phyloP scores from a whole-genome alignment of 2,329 filamentous ascomycete genomes.

The Trichoderma atrobrunneum region DNA sequence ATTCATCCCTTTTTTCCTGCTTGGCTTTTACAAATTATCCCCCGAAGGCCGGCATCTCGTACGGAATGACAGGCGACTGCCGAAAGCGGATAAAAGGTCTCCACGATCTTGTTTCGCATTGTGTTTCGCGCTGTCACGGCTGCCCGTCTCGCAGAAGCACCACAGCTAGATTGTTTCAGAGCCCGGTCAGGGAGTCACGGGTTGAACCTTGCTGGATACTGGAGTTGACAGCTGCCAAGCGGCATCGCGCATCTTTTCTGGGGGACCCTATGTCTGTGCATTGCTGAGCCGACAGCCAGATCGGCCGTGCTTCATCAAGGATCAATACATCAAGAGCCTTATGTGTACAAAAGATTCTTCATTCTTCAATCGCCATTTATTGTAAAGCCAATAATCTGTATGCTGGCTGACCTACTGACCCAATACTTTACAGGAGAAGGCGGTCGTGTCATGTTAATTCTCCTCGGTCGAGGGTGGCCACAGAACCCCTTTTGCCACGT shows the following conservation, averaged over 20 bases:
- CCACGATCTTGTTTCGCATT: constrained; percentile 11
- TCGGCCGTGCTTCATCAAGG: not conserved
- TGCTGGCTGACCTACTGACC: not conserved
- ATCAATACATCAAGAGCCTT: not conserved
- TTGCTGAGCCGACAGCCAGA: not conserved
- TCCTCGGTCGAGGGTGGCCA: not conserved
- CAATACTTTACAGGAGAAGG: not conserved
- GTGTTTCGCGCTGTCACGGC: constrained; percentile 5
- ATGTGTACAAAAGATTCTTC: not conserved
- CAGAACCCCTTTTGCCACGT: constrained; percentile 21
- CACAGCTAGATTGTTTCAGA: constrained; percentile 5
- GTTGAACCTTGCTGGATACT: not conserved
- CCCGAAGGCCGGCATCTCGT: not conserved
- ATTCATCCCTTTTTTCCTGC: not conserved
- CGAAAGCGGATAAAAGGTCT: not conserved
- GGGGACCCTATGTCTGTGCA: not conserved
- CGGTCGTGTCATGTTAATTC: not conserved
- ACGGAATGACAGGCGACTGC: not conserved
- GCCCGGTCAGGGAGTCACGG: not conserved
- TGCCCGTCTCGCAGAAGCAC: not conserved
- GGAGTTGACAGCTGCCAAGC: not conserved
- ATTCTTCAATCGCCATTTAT: not conserved
- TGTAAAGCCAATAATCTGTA: not conserved
- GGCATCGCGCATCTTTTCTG: not conserved
- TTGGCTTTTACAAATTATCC: not conserved